A percentile compares a stretch with the other conserved stretches of the same genome.
Evolutionary conservation across 306 rosid species (phyloP).

Genomic region (Vicia sativa): DNA sequence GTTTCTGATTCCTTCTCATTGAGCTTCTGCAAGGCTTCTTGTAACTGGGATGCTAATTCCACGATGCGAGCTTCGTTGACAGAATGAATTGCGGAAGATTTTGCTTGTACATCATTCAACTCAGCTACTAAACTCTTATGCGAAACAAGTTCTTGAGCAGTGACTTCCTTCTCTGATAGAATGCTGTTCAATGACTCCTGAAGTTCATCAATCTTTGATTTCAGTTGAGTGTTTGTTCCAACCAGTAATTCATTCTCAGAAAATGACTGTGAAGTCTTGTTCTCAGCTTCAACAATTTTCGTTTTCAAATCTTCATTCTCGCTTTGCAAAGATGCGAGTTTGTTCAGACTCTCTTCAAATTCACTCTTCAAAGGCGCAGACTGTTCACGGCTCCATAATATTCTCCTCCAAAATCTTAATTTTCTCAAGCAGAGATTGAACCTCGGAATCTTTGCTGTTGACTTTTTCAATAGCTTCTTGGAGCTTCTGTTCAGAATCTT

Average conservation of each 20-base stretch:
- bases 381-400: constrained; percentile 46
- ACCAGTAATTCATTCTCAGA: constrained; percentile 78
- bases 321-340: constrained; percentile 57
- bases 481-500: constrained; percentile 72
- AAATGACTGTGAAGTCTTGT: constrained; percentile 60
- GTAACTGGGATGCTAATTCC: constrained; percentile 63
- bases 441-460: constrained; percentile 68
- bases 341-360: constrained; percentile 57
- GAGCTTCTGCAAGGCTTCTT: constrained; percentile 61
- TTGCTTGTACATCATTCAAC: constrained; percentile 67
- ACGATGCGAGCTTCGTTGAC: constrained; percentile 50
- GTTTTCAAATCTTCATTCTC: constrained; percentile 68
- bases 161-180: constrained; percentile 66
- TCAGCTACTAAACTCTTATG: constrained; percentile 68
- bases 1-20: constrained; percentile 75
- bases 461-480: constrained; percentile 63
- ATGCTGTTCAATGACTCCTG: constrained; percentile 62
- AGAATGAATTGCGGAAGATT: constrained; percentile 62
- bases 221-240: constrained; percentile 76
- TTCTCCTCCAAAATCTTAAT: constrained; percentile 63
- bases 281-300: constrained; percentile 58
- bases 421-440: constrained; percentile 71
- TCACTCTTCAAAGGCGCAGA: constrained; percentile 56
- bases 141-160: constrained; percentile 59
- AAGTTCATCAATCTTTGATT: constrained; percentile 78